A percentile compares a stretch with the other conserved stretches of the same genome.
Conservation (phyloP, 176 grass and related monocot species). For the Oryza punctata region DNA sequence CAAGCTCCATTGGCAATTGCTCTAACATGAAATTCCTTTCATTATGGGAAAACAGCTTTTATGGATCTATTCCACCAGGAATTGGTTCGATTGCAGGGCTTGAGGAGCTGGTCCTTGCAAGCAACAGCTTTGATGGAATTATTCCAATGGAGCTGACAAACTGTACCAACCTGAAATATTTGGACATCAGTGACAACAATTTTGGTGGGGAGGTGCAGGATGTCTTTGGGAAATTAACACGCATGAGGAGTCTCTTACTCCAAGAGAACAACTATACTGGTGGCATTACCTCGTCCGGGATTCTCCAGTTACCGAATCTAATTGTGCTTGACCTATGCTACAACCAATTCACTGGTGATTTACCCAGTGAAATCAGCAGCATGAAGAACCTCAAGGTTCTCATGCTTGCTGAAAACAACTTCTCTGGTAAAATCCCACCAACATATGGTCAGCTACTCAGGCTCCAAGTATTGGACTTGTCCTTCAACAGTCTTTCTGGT, state of each 20-base stretch:
- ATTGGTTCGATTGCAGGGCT: slow-evolving; percentile 41
- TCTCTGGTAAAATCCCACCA: slow-evolving; percentile 44
- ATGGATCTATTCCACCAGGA: slow-evolving; percentile 23
- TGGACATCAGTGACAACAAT: slow-evolving; percentile 49
- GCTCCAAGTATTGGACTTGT: slow-evolving; percentile 43
- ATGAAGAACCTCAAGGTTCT: slow-evolving; percentile 42
- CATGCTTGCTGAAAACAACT: slow-evolving; percentile 44
- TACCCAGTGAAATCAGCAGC: slow-evolving; percentile 36
- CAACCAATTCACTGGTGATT: slow-evolving; percentile 49
- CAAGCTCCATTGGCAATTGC: slow-evolving; percentile 58
- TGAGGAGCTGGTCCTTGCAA: slow-evolving; percentile 36
- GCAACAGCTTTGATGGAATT: slow-evolving; percentile 35
- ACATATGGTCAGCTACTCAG: slow-evolving; percentile 24
- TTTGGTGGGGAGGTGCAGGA: slow-evolving; percentile 48
- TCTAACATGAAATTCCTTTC: slow-evolving; percentile 28
- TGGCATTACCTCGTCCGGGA: slow-evolving; percentile 45
- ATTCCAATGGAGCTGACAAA: slow-evolving; percentile 43
- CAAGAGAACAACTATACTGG: slow-evolving; percentile 43
- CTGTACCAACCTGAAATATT: slow-evolving; percentile 33
- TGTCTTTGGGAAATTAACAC: slow-evolving; percentile 47
- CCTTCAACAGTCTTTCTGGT: not conserved
- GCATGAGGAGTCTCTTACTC: slow-evolving; percentile 37
- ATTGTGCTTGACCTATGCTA: slow-evolving; percentile 47
- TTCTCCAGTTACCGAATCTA: slow-evolving; percentile 38
- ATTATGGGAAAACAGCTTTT: not conserved